Percentiles rank a stretch among this genome's conserved stretches.
These are phyloP conservation scores for Halocafeteria seosinensis DNA, from an alignment of 108 stramenopile species.

Conservation along the genomic window DNA sequence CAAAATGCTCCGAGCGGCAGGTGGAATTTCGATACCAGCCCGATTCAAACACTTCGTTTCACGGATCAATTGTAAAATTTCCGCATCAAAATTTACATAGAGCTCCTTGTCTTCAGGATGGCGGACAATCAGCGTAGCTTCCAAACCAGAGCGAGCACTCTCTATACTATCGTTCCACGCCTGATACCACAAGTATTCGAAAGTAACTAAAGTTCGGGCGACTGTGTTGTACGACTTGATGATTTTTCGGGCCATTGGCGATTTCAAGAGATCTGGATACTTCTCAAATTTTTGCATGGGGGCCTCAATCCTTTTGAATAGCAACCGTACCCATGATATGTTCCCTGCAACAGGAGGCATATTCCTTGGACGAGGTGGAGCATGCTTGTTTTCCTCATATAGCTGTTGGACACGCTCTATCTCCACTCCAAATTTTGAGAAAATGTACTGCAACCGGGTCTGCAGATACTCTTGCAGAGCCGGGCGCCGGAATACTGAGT, in stretches of 20 bases:
- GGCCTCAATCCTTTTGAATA: slow-evolving; percentile 38
- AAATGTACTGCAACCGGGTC: slow-evolving; percentile 34
- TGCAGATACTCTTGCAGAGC: slow-evolving; percentile 32
- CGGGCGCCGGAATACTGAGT: slow-evolving; percentile 33
- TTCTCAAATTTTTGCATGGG: slow-evolving; percentile 37
- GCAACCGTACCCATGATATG: slow-evolving; percentile 45
- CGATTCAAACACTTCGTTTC: slow-evolving; percentile 39
- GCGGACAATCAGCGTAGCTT: slow-evolving; percentile 42
- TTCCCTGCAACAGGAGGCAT: slow-evolving; percentile 50
- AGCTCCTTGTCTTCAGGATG: slow-evolving; percentile 28
- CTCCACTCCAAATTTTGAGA: slow-evolving; percentile 43
- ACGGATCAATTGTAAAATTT: slow-evolving; percentile 44
- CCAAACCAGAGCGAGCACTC: slow-evolving; percentile 35
- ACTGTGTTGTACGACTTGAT: slow-evolving; percentile 41
- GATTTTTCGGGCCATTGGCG: slow-evolving; percentile 39
- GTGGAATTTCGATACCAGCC: slow-evolving; percentile 34
- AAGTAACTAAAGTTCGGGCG: slow-evolving; percentile 40
- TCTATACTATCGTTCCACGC: slow-evolving; percentile 40
- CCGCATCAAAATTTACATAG: slow-evolving; percentile 45
- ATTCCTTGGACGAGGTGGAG: slow-evolving; percentile 34
- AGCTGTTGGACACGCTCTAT: slow-evolving; percentile 29
- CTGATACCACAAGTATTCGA: slow-evolving; percentile 50
- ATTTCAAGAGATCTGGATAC: slow-evolving; percentile 21
- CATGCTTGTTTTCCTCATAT: slow-evolving; percentile 38
- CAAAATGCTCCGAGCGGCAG: slow-evolving; percentile 33